phyloP scores from a whole-genome alignment of 257 asterid genomes.

The Nicotiana attenuata region DNA sequence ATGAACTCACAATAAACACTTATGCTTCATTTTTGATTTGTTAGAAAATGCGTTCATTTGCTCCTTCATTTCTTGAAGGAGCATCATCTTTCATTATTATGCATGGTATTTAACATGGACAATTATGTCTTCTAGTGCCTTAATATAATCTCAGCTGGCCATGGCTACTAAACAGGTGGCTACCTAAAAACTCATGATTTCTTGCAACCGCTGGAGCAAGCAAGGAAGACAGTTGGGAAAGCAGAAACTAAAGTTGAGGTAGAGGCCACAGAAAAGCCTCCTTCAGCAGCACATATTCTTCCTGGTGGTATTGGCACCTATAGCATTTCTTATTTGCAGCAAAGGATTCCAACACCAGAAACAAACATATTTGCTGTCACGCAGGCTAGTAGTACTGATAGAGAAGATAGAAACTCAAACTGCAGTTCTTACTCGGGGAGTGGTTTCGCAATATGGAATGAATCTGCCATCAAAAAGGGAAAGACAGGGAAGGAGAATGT shows the following conservation, averaged over 20 bases:
- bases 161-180: constrained; percentile 37
- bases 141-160: not conserved
- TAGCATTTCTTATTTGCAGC: constrained; percentile 67
- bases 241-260: constrained; percentile 44
- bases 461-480: constrained; percentile 75
- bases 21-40: too few relatives aligned
- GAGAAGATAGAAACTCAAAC: constrained; percentile 58
- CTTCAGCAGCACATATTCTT: constrained; percentile 54
- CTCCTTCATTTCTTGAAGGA: too few relatives aligned
- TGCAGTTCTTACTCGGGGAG: constrained; percentile 67
- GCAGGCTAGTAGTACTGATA: constrained; percentile 51
- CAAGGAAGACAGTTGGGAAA: constrained; percentile 37
- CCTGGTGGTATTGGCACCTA: constrained; percentile 87
- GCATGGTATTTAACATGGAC: not conserved
- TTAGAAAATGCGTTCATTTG: too few relatives aligned
- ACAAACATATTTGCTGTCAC: constrained; percentile 33
- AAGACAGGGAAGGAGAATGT: constrained; percentile 99
- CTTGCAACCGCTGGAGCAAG: constrained; percentile 80
- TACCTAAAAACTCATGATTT: constrained; percentile 81
- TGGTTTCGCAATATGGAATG: constrained; percentile 86
- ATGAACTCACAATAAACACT: too few relatives aligned
- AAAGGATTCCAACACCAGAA: constrained; percentile 48
- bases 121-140: not conserved
- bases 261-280: constrained; percentile 38
- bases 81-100: not conserved